These are phyloP conservation scores for Pneumocystis canis DNA, from an alignment of 1,139 yeast genomes.

Conservation along the genomic window DNA sequence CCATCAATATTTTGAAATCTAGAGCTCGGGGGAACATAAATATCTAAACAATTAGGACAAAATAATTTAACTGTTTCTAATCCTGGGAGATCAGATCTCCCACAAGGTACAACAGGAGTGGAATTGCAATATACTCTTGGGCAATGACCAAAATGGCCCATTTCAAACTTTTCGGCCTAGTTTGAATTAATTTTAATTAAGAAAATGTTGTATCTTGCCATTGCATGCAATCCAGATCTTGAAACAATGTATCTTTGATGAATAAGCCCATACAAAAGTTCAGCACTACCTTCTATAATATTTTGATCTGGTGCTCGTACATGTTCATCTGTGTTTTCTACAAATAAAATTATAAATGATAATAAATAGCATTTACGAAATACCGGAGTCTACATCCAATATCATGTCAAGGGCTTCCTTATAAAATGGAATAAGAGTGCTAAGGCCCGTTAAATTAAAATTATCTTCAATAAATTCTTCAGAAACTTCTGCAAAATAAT, in stretches of 20 bases:
- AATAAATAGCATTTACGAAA: not conserved
- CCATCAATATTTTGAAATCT: conserved; percentile 84
- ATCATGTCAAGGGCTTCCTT: conserved; percentile 85
- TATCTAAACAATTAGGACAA: conserved; percentile 89
- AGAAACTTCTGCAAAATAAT: conserved; percentile 81
- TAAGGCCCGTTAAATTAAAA: conserved; percentile 80
- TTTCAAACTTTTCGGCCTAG: conserved; percentile 73
- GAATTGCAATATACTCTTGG: conserved; percentile 84
- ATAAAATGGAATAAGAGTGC: conserved; percentile 75
- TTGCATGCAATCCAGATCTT: conserved; percentile 76
- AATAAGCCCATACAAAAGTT: conserved; percentile 76
- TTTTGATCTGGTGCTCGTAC: conserved; percentile 41
- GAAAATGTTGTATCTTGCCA: conserved; percentile 27
- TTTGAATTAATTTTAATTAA: not conserved
- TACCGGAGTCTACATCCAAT: conserved; percentile 53
- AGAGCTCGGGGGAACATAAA: conserved; percentile 73
- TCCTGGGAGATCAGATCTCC: conserved; percentile 81
- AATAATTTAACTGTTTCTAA: conserved; percentile 79
- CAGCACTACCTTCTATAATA: conserved; percentile 77
- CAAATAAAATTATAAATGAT: not conserved
- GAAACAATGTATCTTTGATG: conserved; percentile 86
- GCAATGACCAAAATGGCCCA: conserved; percentile 80
- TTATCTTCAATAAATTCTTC: conserved; percentile 94
- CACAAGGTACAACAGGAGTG: conserved; percentile 85
- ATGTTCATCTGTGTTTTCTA: conserved; percentile 5